A percentile compares a stretch with the other conserved stretches of the same genome.
Evolutionary conservation across 2,329 filamentous ascomycete genomes (phyloP).

Genomic region (Colletotrichum melonis): DNA sequence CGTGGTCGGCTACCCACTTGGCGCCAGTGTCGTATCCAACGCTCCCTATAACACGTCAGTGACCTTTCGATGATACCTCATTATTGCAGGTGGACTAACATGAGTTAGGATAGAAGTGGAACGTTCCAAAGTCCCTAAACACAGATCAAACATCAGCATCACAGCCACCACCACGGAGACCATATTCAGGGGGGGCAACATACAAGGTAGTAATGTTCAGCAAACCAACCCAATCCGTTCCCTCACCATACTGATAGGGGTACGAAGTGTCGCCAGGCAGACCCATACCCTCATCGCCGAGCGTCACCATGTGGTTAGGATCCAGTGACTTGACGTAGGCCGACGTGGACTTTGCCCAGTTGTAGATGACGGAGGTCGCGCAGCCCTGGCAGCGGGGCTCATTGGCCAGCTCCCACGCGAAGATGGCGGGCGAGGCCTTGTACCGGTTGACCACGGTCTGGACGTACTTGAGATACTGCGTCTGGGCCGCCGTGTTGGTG

Average conservation of each 20-base stretch:
- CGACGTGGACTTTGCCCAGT: conserved; percentile 69
- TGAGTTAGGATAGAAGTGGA: conserved; percentile 45
- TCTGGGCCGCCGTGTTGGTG: conserved; percentile 62
- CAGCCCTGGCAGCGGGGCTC: conserved; percentile 72
- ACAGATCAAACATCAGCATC: background rate
- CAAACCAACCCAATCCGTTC: conserved; percentile 62
- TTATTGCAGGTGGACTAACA: conserved; percentile 41
- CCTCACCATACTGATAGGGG: conserved; percentile 62
- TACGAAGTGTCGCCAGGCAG: conserved; percentile 62
- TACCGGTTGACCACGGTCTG: conserved; percentile 61
- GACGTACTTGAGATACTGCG: conserved; percentile 66
- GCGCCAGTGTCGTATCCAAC: conserved; percentile 31
- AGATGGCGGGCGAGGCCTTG: conserved; percentile 57
- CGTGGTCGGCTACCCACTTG: conserved; percentile 42
- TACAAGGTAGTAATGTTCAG: conserved; percentile 60
- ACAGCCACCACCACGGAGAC: background rate
- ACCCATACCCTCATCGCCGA: conserved; percentile 68
- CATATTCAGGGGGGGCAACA: background rate
- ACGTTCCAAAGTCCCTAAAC: conserved; percentile 53
- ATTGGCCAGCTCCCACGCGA: conserved; percentile 67
- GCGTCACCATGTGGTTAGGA: conserved; percentile 69
- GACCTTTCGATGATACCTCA: too few relatives aligned
- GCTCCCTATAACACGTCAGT: conserved; percentile 30
- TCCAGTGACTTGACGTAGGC: conserved; percentile 74
- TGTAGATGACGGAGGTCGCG: conserved; percentile 64